Base-by-base conservation (phyloP, 176 grass and related monocot genomes). In the Zea luxurians region DNA sequence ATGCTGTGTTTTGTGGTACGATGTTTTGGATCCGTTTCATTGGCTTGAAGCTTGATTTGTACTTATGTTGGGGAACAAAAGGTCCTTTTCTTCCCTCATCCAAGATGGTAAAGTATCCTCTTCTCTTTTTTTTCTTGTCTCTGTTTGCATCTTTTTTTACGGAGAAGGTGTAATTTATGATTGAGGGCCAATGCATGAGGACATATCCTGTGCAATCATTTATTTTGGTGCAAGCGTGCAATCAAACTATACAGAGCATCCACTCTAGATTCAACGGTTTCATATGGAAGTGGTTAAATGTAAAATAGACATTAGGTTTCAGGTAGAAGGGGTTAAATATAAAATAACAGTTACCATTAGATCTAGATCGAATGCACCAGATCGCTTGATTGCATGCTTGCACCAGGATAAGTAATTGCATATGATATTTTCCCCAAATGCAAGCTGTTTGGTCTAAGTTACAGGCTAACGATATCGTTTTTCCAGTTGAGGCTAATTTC, bases 11-110 rank as follows among this genome's bases (percentile, higher is more conserved):
- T 75, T 68, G 36, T 17, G 52, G 55, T 15, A 3, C 66, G 13
- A 17, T 46, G 78, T 68, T 61, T 83, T 71, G 21, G 70, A 69
- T 79, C 69, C 66, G 61, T 83, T 87, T 47, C 61, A 61, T 68
- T 70, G 37, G 20, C 38, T 40, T 61, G 41, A 66, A 21, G 20
- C 38, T 40, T 61, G 41, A 66, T 81, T 89, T 50, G 60, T 16
- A n/a, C 64, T 76, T 80, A 6, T 66, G 3, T 20, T 37, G 16
- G 41, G n/a, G n/a, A 35, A 85, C 71, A n/a, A 57, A n/a, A 57
- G 48, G 3, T 1, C 18, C 75, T 81, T 84, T 47, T 10, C 35
- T 11, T 9, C 5, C 7, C 41, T 8, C 60, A 4, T 45, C 16
- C 10, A 8, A 9, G 71, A 17, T 59, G 42, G 62, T 13, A 54